Evolutionary conservation across 2,329 filamentous ascomycete species (phyloP).

Genomic region (Torrubiellomyces zombiae): DNA sequence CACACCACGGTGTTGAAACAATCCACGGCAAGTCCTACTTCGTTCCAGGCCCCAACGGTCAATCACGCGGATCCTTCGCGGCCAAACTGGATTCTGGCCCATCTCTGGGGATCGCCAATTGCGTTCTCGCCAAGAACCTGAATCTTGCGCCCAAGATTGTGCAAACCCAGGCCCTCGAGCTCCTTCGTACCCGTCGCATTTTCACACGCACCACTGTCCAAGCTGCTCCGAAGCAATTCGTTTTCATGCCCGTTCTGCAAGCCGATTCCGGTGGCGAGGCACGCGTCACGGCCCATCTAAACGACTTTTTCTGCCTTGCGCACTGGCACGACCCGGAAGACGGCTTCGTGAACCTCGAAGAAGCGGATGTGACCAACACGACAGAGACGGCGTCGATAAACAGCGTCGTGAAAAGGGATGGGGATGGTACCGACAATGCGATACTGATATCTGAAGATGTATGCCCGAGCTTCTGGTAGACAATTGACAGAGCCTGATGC

Average conservation of each 20-base stretch:
- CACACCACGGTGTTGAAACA: slow-evolving; percentile 10
- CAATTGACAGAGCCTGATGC: too few species aligned
- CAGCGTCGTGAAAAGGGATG: slow-evolving; percentile 26
- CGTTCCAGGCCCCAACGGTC: slow-evolving; percentile 8
- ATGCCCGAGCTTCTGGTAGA: slow-evolving; percentile 7
- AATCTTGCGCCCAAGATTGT: slow-evolving; percentile 56
- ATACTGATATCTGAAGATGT: slow-evolving; percentile 27
- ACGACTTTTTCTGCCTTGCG: slow-evolving; percentile 75
- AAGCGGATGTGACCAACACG: slow-evolving; percentile 23
- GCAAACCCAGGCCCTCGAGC: slow-evolving; percentile 65
- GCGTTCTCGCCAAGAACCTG: slow-evolving; percentile 69
- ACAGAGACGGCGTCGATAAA: slow-evolving; percentile 19
- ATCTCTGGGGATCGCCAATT: slow-evolving; percentile 67
- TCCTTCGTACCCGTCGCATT: slow-evolving; percentile 65
- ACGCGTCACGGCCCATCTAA: slow-evolving; percentile 42
- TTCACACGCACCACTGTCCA: slow-evolving; percentile 61
- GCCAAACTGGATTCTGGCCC: too few species aligned
- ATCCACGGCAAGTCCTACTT: slow-evolving; percentile 16
- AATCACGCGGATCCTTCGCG: slow-evolving; percentile 10
- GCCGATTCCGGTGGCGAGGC: slow-evolving; percentile 28
- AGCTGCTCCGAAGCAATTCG: slow-evolving; percentile 57
- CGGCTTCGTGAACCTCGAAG: slow-evolving; percentile 61
- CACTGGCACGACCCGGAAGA: slow-evolving; percentile 64
- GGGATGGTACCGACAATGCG: slow-evolving; percentile 7
- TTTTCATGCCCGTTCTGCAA: slow-evolving; percentile 60